These are phyloP conservation scores for Boletus sp. DNA, from an alignment of 1,284 basidiomycete species.

Conservation along the genomic window DNA sequence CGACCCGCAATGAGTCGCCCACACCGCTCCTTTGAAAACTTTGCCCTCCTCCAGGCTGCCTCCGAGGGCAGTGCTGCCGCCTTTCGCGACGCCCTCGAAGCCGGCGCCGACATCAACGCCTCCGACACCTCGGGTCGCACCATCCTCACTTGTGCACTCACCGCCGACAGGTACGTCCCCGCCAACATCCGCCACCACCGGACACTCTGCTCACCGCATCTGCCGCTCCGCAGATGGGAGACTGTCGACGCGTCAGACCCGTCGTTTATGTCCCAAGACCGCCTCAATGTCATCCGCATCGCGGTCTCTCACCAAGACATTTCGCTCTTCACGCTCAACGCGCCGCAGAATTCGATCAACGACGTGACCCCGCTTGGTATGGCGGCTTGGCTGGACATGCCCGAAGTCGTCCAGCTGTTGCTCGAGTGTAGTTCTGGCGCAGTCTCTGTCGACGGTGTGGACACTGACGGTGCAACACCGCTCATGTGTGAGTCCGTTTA, in stretches of 20 bases:
- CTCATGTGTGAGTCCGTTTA: constrained; percentile 64
- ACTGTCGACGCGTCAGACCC: constrained; percentile 62
- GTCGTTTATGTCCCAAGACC: constrained; percentile 53
- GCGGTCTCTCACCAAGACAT: constrained; percentile 52
- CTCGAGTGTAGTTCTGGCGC: constrained; percentile 55
- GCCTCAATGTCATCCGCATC: constrained; percentile 51
- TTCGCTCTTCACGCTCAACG: constrained; percentile 64
- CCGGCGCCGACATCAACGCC: constrained; percentile 64
- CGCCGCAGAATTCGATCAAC: constrained; percentile 57
- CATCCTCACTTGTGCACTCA: constrained; percentile 60
- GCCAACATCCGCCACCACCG: not conserved
- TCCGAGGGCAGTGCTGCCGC: constrained; percentile 52
- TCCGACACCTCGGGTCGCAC: constrained; percentile 56
- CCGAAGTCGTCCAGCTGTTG: constrained; percentile 51
- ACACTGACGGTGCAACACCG: constrained; percentile 66
- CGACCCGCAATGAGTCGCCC: constrained; percentile 36
- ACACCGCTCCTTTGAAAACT: constrained; percentile 43
- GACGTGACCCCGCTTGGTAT: constrained; percentile 71
- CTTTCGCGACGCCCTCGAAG: constrained; percentile 48
- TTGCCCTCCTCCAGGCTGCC: constrained; percentile 53
- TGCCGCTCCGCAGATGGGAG: constrained; percentile 47
- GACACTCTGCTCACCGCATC: not conserved
- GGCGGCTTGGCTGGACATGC: constrained; percentile 68
- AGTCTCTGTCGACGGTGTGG: constrained; percentile 67
- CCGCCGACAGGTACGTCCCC: constrained; percentile 57